Evolutionary conservation across 208 protist genomes (phyloP), one percentile per base, ranked within the genome.

Genomic region (Trypanosoma scelopori): DNA sequence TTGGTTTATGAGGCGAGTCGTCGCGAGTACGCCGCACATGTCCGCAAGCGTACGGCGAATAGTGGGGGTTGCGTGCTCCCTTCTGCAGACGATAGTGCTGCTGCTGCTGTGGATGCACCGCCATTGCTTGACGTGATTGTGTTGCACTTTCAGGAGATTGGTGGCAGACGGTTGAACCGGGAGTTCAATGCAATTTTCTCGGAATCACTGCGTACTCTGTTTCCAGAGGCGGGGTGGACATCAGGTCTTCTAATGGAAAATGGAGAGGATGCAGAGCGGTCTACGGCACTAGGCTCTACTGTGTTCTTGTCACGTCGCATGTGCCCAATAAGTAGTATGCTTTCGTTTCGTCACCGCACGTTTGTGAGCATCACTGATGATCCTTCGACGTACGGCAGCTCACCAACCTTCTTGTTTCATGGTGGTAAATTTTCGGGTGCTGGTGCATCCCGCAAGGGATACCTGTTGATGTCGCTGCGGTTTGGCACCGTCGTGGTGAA

Each of bases 121-220:
- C 83, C 84, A 11, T 63, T 84, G 62, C 32, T 92, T 16, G 89
- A 94, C 58, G 74, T 94, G 0, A 65, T 94, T 48, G 89, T 94
- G n/a, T 30, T 94, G 3, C 89, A 94, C 59, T 75, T 94, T 16
- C 89, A 94, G 49, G 89, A 94, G 65, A 79, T 94, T 47, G 89
- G 89, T 20, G 89, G 89, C 28, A 92, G 87, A 65, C 63, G 71
- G 27, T 55, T 71, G 47, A 72, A 91, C 60, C 55, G 48, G 50
- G 70, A 63, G 18, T 89, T 94, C 55, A 92, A 82, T 47, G 42
- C 32, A 11, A 81, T 79, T 59, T 79, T 94, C 28, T 55, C 55
- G 30, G 62, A 81, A 58, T 71, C 74, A 22, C 47, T 94, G 16
- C 46, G 51, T 15, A 15, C 37, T 32, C 64, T 92, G 37, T 63